These are phyloP conservation scores for Termitomyces sp. DNA, from an alignment of 768 basidiomycete genomes.

Conservation along the genomic window DNA sequence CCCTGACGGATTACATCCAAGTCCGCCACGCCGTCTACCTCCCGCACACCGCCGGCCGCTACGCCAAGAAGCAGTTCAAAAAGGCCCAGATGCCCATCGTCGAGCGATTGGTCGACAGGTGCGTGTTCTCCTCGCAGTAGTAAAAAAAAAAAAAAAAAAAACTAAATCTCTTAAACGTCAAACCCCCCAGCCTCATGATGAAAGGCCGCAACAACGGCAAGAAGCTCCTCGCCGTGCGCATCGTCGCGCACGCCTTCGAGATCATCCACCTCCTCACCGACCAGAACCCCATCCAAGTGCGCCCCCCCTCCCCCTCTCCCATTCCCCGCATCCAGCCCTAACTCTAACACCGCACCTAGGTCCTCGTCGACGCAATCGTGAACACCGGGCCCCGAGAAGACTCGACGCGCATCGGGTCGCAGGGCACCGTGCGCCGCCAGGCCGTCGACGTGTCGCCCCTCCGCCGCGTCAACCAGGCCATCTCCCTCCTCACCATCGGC, in stretches of 20 bases:
- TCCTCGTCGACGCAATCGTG: slow-evolving; percentile 97
- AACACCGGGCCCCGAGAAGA: slow-evolving; percentile 99
- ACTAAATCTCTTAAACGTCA: background rate
- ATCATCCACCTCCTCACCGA: slow-evolving; percentile 99
- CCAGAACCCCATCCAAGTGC: slow-evolving; percentile 98
- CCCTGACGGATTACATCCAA: slow-evolving; percentile 98
- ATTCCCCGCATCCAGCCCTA: too few species aligned
- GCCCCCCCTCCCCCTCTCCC: too few species aligned
- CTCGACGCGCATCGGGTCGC: slow-evolving; percentile 98
- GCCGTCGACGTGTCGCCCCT: slow-evolving; percentile 99
- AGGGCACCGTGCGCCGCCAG: slow-evolving; percentile 99
- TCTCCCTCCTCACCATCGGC: slow-evolving; percentile 92
- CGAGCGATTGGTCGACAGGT: slow-evolving; percentile 98
- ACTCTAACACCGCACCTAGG: slow-evolving; percentile 33
- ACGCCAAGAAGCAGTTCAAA: slow-evolving; percentile 99
- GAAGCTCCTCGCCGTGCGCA: slow-evolving; percentile 98
- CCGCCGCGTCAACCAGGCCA: slow-evolving; percentile 95
- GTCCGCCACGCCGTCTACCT: slow-evolving; percentile 96
- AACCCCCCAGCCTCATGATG: slow-evolving; percentile 86
- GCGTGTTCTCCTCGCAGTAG: slow-evolving; percentile 21
- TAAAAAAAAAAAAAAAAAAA: too few species aligned
- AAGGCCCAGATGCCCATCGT: slow-evolving; percentile 99
- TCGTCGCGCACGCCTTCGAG: slow-evolving; percentile 98
- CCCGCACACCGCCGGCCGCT: slow-evolving; percentile 98
- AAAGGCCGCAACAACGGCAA: slow-evolving; percentile 99